phyloP scores from a whole-genome alignment of 495 filamentous ascomycete genomes.

The Ramalina intermedia region DNA sequence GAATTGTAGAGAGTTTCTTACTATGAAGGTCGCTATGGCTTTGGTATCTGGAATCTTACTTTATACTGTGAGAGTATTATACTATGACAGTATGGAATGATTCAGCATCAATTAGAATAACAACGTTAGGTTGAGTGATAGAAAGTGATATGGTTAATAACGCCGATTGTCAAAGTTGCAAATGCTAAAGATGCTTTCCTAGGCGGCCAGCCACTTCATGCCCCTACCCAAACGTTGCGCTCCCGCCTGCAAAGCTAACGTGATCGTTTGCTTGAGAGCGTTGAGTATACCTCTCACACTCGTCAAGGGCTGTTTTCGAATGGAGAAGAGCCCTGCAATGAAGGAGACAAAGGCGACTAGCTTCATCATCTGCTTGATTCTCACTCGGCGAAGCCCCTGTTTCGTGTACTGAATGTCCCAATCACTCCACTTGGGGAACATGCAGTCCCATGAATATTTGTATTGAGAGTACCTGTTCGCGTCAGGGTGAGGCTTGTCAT shows the following conservation, averaged over 20 bases:
- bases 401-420: slow-evolving; percentile 39
- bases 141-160: too few species aligned
- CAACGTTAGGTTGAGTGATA: too few species aligned
- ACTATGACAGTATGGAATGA: too few species aligned
- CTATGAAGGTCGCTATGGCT: background rate
- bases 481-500: background rate
- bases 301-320: slow-evolving; percentile 1
- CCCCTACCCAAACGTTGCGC: background rate
- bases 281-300: background rate
- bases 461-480: slow-evolving; percentile 34
- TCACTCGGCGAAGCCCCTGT: slow-evolving; percentile 25
- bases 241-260: background rate
- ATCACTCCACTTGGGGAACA: slow-evolving; percentile 41
- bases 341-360: slow-evolving; percentile 13
- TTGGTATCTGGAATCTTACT: too few species aligned
- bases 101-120: too few species aligned
- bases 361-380: slow-evolving; percentile 8
- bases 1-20: background rate
- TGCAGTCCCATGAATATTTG: slow-evolving; percentile 32
- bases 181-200: background rate
- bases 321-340: slow-evolving; percentile 7
- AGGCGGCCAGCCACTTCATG: background rate
- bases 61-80: too few species aligned
- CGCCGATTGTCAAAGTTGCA: too few species aligned
- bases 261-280: background rate